These are phyloP conservation scores for Hibiscus syriacus DNA, from an alignment of 345 rosid genomes.

Conservation along the genomic window DNA sequence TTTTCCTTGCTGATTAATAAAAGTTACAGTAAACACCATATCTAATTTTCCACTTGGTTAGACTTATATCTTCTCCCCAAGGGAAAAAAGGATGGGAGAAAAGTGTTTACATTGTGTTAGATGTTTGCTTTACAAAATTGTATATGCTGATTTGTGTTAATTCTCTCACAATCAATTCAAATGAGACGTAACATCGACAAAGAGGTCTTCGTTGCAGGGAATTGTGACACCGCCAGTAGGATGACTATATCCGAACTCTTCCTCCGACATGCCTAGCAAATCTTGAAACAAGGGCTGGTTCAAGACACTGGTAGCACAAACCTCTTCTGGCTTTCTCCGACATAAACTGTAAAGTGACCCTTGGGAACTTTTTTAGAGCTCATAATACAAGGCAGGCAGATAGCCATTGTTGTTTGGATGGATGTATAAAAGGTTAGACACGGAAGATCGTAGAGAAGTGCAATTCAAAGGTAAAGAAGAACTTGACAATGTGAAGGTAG, in stretches of 20 bases:
- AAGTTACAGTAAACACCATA: not conserved
- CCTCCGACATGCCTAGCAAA: constrained; percentile 27
- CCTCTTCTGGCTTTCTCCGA: constrained; percentile 31
- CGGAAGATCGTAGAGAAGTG: no score
- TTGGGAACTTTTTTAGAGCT: no score
- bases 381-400: no score
- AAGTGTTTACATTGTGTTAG: not conserved
- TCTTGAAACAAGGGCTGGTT: constrained; percentile 25
- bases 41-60: not conserved
- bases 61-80: not conserved
- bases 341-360: no score
- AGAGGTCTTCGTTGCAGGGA: constrained; percentile 29
- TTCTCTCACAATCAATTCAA: not conserved
- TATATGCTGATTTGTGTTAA: not conserved
- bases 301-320: constrained; percentile 27
- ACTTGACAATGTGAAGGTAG: not conserved
- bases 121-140: constrained; percentile 13
- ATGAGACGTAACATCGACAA: not conserved
- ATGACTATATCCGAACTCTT: constrained; percentile 33
- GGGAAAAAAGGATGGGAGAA: not conserved
- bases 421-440: no score
- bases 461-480: no score
- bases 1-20: not conserved
- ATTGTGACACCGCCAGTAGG: constrained; percentile 38
- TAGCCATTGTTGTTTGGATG: no score